phyloP scores from a whole-genome alignment of 192 early-diverging fungal species.

The Backusella mclennaniae region DNA sequence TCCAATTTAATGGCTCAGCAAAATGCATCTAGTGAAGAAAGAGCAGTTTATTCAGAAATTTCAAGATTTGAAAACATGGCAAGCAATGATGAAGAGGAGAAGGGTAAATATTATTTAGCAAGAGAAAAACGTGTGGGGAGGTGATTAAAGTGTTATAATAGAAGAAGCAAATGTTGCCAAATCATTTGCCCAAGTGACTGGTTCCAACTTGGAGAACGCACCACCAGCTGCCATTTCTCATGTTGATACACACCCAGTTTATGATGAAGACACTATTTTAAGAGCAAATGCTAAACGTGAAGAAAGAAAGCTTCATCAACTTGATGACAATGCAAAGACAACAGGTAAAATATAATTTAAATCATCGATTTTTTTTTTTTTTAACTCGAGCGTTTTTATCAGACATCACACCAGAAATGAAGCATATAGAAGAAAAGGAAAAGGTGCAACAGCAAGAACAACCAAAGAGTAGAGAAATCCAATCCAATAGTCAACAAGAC shows the following conservation, averaged over 20 bases:
- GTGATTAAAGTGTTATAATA: neutral
- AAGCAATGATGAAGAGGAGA: neutral
- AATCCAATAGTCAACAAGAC: neutral
- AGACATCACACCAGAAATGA: slow-evolving; percentile 23
- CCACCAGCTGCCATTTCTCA: slow-evolving; percentile 23
- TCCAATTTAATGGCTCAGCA: slow-evolving; percentile 16
- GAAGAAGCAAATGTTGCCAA: neutral
- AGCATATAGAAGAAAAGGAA: slow-evolving; percentile 4
- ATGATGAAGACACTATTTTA: slow-evolving; percentile 24
- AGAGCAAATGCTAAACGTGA: slow-evolving; percentile 18
- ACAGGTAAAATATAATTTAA: neutral
- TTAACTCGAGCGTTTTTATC: neutral
- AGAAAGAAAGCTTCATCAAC: slow-evolving; percentile 18
- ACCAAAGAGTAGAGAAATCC: neutral
- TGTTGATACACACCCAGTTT: slow-evolving; percentile 24
- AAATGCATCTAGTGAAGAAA: slow-evolving; percentile 5
- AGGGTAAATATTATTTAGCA: neutral
- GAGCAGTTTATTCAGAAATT: slow-evolving; percentile 12
- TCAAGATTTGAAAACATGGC: slow-evolving; percentile 1
- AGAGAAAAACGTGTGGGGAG: neutral
- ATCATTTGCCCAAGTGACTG: slow-evolving; percentile 30
- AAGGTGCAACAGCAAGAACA: slow-evolving; percentile 4
- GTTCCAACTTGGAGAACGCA: slow-evolving; percentile 19
- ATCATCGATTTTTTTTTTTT: neutral
- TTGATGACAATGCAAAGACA: neutral